A percentile compares a stretch with the other conserved stretches of the same genome.
These are phyloP conservation scores for Zelopaecilomyces penicillatus DNA, from an alignment of 2,329 filamentous ascomycete genomes.

Conservation along the genomic window DNA sequence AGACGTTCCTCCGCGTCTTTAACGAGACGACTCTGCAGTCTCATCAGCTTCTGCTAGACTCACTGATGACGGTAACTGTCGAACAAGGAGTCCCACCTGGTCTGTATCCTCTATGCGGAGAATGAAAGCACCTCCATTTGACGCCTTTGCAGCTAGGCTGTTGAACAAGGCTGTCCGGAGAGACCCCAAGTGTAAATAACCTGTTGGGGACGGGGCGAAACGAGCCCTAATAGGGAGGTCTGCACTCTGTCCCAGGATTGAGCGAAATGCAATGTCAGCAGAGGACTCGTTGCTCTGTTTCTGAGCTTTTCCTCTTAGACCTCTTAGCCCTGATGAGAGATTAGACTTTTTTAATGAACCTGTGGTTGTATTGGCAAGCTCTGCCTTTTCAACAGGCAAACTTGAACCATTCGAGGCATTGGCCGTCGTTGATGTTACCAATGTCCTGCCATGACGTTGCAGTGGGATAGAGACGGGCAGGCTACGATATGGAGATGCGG, in stretches of 20 bases:
- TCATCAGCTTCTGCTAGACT: not conserved
- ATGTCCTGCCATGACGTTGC: not conserved
- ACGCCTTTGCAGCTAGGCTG: conserved; percentile 79
- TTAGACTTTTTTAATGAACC: not conserved
- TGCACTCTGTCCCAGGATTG: conserved; percentile 36
- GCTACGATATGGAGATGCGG: conserved; percentile 3
- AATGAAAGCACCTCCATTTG: conserved; percentile 74
- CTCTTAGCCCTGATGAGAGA: conserved; percentile 10
- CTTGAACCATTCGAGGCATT: not conserved
- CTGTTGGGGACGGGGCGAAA: conserved; percentile 93
- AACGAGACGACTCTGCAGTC: conserved; percentile 65
- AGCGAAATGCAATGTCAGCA: conserved; percentile 10
- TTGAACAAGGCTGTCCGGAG: conserved; percentile 92
- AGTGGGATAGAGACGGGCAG: not conserved
- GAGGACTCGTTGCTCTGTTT: conserved; percentile 12
- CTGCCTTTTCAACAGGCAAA: not conserved
- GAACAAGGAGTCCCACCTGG: conserved; percentile 46
- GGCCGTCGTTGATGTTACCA: not conserved
- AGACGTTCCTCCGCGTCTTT: conserved; percentile 69
- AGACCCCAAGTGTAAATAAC: conserved; percentile 86
- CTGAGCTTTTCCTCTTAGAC: conserved; percentile 13
- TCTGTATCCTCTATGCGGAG: conserved; percentile 93
- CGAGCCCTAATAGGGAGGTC: conserved; percentile 52
- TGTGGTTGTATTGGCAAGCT: not conserved
- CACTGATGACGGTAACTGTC: not conserved